Conservation (phyloP, 371 early-diverging fungal genomes). For the Mortierella sp. region DNA sequence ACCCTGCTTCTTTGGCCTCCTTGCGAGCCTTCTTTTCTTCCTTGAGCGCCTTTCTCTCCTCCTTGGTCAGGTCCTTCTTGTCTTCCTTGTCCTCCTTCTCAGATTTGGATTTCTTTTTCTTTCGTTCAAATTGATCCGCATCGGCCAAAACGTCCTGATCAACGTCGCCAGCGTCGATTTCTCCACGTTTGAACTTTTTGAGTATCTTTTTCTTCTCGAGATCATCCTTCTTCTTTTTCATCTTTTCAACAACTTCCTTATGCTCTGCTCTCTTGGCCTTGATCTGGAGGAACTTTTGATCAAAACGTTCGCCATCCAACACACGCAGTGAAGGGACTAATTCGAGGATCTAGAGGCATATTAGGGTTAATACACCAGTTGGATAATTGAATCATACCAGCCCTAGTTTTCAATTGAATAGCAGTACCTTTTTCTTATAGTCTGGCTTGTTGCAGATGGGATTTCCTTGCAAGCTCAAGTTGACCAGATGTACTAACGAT, state of each 20-base stretch:
- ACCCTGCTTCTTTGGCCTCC: slow-evolving; percentile 20
- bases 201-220: slow-evolving; percentile 52
- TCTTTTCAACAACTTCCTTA: slow-evolving; percentile 48
- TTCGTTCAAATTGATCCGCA: slow-evolving; percentile 52
- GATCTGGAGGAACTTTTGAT: slow-evolving; percentile 79
- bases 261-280: slow-evolving; percentile 59
- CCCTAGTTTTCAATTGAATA: not conserved
- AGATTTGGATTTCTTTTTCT: slow-evolving; percentile 46
- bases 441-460: slow-evolving; percentile 74
- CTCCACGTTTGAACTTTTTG: slow-evolving; percentile 53
- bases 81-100: slow-evolving; percentile 42
- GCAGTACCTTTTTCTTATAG: slow-evolving; percentile 72
- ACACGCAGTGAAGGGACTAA: slow-evolving; percentile 80
- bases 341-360: slow-evolving; percentile 66
- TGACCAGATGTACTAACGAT: slow-evolving; percentile 69
- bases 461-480: slow-evolving; percentile 87
- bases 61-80: slow-evolving; percentile 21
- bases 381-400: no score
- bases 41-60: slow-evolving; percentile 41
- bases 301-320: slow-evolving; percentile 87
- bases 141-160: slow-evolving; percentile 38
- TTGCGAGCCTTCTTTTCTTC: slow-evolving; percentile 45
- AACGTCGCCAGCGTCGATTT: slow-evolving; percentile 42
- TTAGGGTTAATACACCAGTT: no score
- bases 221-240: slow-evolving; percentile 45